phyloP scores from a whole-genome alignment of 768 basidiomycete genomes.

The Naganishia kalamii region DNA sequence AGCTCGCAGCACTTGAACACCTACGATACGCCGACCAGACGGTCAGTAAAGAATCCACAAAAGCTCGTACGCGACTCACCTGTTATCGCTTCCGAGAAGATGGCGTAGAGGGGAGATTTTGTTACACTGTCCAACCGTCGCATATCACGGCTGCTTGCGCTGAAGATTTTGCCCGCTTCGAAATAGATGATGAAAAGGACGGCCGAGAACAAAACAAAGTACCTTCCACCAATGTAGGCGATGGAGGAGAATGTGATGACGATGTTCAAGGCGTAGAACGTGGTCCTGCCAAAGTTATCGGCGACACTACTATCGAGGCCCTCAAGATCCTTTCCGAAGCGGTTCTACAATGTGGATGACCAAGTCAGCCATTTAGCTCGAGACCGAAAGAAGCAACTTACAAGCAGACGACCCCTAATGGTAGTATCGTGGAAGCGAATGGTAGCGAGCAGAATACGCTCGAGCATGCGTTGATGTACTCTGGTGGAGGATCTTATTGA shows the following conservation, averaged over 20 bases:
- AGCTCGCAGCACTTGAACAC: conserved; percentile 60
- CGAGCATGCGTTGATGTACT: conserved; percentile 68
- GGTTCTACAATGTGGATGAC: conserved; percentile 31
- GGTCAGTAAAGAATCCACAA: conserved; percentile 19
- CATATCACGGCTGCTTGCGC: conserved; percentile 68
- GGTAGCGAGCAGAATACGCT: conserved; percentile 75
- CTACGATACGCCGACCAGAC: conserved; percentile 22
- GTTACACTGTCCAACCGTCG: conserved; percentile 50
- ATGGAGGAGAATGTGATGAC: conserved; percentile 67
- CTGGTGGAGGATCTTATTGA: conserved; percentile 74
- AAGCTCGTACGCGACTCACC: conserved; percentile 18
- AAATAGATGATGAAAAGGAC: conserved; percentile 40
- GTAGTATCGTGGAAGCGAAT: conserved; percentile 91
- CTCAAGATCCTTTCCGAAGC: conserved; percentile 68
- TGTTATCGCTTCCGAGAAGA: conserved; percentile 55
- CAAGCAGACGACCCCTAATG: conserved; percentile 60
- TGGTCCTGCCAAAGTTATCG: conserved; percentile 76
- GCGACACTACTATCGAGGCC: conserved; percentile 76
- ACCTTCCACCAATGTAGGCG: conserved; percentile 68
- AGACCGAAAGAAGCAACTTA: neutral
- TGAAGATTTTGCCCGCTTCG: conserved; percentile 55
- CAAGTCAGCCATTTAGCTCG: neutral
- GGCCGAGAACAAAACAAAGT: conserved; percentile 58
- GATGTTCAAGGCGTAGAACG: conserved; percentile 64
- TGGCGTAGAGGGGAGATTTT: conserved; percentile 54